Conservation (phyloP, 2,329 filamentous ascomycete genomes). For the Pezicula neosporulosa region DNA sequence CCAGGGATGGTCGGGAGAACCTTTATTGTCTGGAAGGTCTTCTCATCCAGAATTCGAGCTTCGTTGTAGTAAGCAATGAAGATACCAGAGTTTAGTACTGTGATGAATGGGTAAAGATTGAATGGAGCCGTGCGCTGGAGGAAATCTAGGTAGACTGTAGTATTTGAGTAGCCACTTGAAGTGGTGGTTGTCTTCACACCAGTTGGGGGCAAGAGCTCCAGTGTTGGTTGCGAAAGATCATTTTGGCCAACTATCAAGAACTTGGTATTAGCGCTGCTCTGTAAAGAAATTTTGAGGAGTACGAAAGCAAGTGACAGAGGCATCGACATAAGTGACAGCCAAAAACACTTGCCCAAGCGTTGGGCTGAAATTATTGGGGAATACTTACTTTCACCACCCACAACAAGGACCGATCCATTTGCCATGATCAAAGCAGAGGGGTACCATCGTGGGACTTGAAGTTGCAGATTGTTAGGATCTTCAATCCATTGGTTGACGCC, state of each 20-base stretch:
- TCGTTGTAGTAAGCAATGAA: constrained; percentile 65
- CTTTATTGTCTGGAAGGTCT: constrained; percentile 53
- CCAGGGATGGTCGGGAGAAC: constrained; percentile 59
- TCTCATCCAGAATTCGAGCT: constrained; percentile 58
- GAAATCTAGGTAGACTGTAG: constrained; percentile 51
- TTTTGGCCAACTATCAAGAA: constrained; percentile 47
- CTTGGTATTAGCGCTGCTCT: too few species aligned
- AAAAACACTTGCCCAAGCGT: too few species aligned
- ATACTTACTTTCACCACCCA: constrained; percentile 49
- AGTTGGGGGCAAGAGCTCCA: constrained; percentile 54
- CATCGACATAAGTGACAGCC: too few species aligned
- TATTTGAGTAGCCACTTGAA: constrained; percentile 28
- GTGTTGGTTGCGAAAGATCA: constrained; percentile 54
- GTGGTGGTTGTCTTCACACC: constrained; percentile 14
- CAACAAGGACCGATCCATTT: constrained; percentile 60
- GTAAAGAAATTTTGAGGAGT: too few species aligned
- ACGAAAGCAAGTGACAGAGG: too few species aligned
- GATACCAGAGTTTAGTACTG: constrained; percentile 60
- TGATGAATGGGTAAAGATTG: constrained; percentile 64
- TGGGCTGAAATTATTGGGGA: too few species aligned
- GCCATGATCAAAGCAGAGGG: constrained; percentile 60
- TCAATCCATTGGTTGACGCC: constrained; percentile 63
- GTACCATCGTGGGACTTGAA: constrained; percentile 62
- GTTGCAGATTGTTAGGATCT: constrained; percentile 46
- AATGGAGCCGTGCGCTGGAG: constrained; percentile 60